A percentile compares a stretch with the other conserved stretches of the same genome.
Evolutionary conservation across 2,329 filamentous ascomycete species (phyloP).

Genomic region (Fusarium redolens): DNA sequence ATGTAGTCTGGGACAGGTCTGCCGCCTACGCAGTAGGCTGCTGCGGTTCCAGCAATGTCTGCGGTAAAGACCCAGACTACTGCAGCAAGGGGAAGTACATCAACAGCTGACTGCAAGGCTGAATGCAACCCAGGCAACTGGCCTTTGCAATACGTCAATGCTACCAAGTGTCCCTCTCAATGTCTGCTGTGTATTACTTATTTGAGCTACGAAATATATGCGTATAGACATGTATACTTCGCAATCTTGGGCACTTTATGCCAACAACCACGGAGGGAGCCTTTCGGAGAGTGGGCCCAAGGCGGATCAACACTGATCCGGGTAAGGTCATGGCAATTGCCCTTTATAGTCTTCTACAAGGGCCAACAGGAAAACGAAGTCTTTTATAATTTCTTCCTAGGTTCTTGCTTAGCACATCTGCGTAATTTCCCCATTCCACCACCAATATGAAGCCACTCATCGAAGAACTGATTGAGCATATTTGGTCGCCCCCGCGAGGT

Average conservation of each 20-base stretch:
- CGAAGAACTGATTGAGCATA: not conserved
- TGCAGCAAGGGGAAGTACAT: not conserved
- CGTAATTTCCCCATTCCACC: too few relatives aligned
- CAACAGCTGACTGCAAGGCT: not conserved
- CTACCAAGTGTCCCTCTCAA: constrained; percentile 6
- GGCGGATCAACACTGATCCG: not conserved
- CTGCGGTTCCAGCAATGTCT: not conserved
- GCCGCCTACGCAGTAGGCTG: too few relatives aligned
- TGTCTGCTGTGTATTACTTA: not conserved
- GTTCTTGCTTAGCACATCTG: not conserved
- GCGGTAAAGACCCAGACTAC: not conserved
- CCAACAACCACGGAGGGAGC: not conserved
- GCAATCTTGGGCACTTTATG: not conserved
- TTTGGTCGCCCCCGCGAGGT: not conserved
- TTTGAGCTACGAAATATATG: too few relatives aligned
- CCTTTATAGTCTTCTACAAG: not conserved
- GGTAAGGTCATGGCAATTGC: not conserved
- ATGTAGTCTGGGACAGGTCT: too few relatives aligned
- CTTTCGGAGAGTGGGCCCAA: not conserved
- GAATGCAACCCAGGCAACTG: not conserved
- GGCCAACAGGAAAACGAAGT: not conserved
- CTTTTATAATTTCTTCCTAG: not conserved
- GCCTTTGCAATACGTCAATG: not conserved
- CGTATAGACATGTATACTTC: too few relatives aligned
- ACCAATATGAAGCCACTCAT: not conserved